Base-by-base conservation (phyloP, 2,329 filamentous ascomycete genomes). In the Talaromyces sp. region DNA sequence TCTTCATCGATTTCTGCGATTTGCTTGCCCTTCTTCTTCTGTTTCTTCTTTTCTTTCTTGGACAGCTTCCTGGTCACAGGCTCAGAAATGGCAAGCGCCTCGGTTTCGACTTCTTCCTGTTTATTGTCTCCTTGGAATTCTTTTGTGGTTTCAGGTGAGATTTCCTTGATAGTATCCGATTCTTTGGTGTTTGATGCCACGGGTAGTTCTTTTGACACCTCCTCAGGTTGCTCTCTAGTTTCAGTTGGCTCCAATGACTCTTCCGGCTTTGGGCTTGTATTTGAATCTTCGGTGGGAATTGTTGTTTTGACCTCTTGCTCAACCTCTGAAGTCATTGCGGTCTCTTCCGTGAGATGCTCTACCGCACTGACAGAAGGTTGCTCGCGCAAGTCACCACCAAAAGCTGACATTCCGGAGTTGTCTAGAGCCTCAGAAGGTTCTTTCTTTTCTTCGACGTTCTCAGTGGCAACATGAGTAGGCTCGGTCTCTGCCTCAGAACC, bases 11-110 rank as follows among this genome's bases (percentile, higher is more conserved):
- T 29, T 24, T 58, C 27, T 27, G 51, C 58, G 19, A 57, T 51
- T 26, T 63, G 64, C 38, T 60, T 65, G 7, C 61, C 62, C 56
- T 67, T 67, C 60, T 69, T 68, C 26, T 69, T 68, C 27, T 70
- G 66, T 52, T 67, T 68, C 60, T 67, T 71, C 55, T 64, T 70
- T 64, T 69, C 64, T 59, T 72, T 69, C 31, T 66, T 69, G 6
- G 64, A 60, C 3, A 60, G 38, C 4, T 61, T 61, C 10, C 59
- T 55, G 35, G 50, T 55, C 6, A 52, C 21, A 13, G 38, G 9
- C 9, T 60, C 55, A 17, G 49, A 10, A 2, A 31, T 32, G 21
- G 17, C 21, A 13, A 32, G 19, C 5, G 43, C 27, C 29, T 58
- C 29, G 8, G 1, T 27, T 43, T 46, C 51, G 26, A 21, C 35